Evolutionary conservation across 2,329 filamentous ascomycete species (phyloP).

Genomic region (Westerdykella sp.): DNA sequence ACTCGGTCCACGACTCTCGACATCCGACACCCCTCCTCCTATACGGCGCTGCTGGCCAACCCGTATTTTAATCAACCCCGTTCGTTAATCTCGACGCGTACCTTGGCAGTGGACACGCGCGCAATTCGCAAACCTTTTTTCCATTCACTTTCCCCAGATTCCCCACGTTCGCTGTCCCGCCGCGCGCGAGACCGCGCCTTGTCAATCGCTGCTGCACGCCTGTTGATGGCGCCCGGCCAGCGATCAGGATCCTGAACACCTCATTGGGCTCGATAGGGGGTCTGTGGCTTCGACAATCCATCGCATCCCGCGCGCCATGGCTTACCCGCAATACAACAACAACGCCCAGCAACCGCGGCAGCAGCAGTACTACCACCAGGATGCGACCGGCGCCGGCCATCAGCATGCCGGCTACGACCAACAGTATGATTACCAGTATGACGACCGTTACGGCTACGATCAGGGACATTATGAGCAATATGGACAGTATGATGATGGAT

Average conservation of each 20-base stretch:
- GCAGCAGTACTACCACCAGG: constrained; percentile 30
- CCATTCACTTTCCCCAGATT: constrained; percentile 1
- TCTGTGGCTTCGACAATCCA: constrained; percentile 14
- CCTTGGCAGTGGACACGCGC: not conserved
- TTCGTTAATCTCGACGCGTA: constrained; percentile 1
- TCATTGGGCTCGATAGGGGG: constrained; percentile 16
- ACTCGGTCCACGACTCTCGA: no score
- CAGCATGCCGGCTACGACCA: constrained; percentile 26
- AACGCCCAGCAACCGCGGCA: constrained; percentile 29
- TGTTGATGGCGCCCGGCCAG: constrained; percentile 18
- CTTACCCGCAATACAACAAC: constrained; percentile 37
- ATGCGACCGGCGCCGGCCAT: constrained; percentile 17
- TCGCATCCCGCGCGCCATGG: constrained; percentile 27
- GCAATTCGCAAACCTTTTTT: not conserved
- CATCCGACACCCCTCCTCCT: no score
- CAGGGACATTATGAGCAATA: constrained; percentile 31
- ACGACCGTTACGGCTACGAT: constrained; percentile 31
- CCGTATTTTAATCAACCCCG: not conserved
- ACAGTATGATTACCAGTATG: constrained; percentile 23
- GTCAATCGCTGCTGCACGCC: constrained; percentile 9
- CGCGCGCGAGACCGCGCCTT: constrained; percentile 2
- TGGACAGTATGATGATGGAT: constrained; percentile 32
- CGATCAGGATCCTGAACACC: constrained; percentile 7
- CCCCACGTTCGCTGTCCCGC: not conserved
- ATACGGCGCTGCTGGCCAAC: constrained; percentile 2